phyloP scores from a whole-genome alignment of 208 protist genomes.

The Wallacemonas sp. region DNA sequence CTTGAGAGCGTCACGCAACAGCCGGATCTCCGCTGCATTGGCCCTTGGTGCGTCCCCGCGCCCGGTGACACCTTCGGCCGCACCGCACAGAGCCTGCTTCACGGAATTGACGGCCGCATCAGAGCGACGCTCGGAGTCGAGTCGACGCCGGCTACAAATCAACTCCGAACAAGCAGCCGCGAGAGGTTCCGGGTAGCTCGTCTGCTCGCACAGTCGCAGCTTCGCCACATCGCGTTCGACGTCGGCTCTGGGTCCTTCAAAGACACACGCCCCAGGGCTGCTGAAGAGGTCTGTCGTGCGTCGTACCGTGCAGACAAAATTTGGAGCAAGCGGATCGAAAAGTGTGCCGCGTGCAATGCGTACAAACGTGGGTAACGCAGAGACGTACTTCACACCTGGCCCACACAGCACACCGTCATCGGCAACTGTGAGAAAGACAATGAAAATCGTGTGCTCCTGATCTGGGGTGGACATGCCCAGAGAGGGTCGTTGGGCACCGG shows the following conservation, averaged over 20 bases:
- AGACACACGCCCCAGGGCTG: constrained; percentile 63
- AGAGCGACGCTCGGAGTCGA: no score
- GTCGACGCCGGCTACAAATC: no score
- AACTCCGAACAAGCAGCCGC: no score
- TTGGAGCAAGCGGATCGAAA: constrained; percentile 29
- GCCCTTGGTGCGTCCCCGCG: no score
- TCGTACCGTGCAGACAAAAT: constrained; percentile 23
- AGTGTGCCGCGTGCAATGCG: constrained; percentile 44
- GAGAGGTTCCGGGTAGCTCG: no score
- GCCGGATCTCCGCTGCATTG: not conserved
- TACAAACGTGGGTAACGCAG: constrained; percentile 46
- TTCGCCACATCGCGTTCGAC: constrained; percentile 31
- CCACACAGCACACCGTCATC: constrained; percentile 47
- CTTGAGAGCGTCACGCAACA: not conserved
- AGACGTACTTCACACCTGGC: constrained; percentile 24
- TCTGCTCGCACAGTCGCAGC: constrained; percentile 29
- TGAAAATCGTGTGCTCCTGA: constrained; percentile 20
- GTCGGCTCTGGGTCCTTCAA: constrained; percentile 44
- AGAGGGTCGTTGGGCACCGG: constrained; percentile 6
- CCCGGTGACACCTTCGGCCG: no score
- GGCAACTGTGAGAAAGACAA: constrained; percentile 59
- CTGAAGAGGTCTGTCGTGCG: constrained; percentile 78
- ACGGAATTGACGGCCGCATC: no score
- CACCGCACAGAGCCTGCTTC: no score
- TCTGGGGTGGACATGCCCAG: not conserved